Evolutionary conservation across 192 early-diverging fungal species (phyloP).

Genomic region (Gigaspora rosea): DNA sequence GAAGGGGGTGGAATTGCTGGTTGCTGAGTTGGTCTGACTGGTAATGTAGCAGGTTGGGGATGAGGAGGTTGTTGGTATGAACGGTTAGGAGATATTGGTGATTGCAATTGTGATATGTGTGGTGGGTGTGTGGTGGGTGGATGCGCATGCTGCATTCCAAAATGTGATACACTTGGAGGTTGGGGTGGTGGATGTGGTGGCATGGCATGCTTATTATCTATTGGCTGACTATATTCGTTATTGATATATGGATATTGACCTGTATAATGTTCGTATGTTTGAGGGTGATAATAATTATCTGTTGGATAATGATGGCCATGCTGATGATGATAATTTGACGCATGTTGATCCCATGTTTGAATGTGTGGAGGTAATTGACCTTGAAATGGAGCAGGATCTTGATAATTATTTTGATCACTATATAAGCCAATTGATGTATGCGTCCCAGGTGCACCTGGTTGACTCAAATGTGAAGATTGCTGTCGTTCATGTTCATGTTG

Average conservation of each 20-base stretch:
- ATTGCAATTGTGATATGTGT: background rate
- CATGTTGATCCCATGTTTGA: slow-evolving; percentile 13
- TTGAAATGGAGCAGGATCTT: slow-evolving; percentile 26
- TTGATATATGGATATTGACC: background rate
- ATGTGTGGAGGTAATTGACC: slow-evolving; percentile 25
- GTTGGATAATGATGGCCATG: background rate
- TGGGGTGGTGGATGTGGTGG: slow-evolving; percentile 23
- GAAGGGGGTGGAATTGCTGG: background rate
- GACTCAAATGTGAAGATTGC: background rate
- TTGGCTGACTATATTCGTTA: slow-evolving; percentile 1
- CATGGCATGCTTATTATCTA: background rate
- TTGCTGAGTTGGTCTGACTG: background rate
- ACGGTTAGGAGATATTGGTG: background rate
- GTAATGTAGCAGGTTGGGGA: too few relatives aligned
- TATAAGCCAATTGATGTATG: background rate
- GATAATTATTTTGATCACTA: background rate
- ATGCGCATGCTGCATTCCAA: background rate
- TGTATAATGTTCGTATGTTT: slow-evolving; percentile 2
- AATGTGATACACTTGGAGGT: slow-evolving; percentile 2
- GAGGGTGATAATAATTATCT: background rate
- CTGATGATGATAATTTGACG: background rate
- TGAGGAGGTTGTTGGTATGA: too few relatives aligned
- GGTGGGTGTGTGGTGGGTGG: background rate
- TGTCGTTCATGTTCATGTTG: slow-evolving; percentile 1
- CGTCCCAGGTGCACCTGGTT: slow-evolving; percentile 4